Evolutionary conservation across 805 yeast species (phyloP).

Genomic region (Torulaspora indica): DNA sequence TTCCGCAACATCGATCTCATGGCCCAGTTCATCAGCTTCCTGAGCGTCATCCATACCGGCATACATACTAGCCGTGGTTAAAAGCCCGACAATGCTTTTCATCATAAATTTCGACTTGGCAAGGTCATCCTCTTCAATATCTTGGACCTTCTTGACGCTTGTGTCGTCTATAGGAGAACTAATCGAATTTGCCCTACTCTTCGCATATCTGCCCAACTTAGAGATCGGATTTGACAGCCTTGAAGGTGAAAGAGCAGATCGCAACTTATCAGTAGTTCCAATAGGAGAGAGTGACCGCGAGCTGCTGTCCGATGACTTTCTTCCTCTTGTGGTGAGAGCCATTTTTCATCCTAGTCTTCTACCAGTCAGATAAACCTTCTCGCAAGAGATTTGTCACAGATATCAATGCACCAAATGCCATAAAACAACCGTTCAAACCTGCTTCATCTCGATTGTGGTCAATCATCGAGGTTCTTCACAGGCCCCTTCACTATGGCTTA

Average conservation of each 20-base stretch:
- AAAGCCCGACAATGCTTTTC: constrained; percentile 48
- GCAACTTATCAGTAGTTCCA: not conserved
- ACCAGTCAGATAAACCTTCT: not conserved
- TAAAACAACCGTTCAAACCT: too few species aligned
- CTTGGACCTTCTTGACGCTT: constrained; percentile 6
- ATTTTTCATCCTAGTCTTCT: not conserved
- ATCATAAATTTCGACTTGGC: constrained; percentile 44
- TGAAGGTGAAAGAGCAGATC: constrained; percentile 1
- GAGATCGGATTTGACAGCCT: constrained; percentile 4
- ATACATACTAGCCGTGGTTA: constrained; percentile 55
- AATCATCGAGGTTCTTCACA: not conserved
- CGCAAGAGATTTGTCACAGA: not conserved
- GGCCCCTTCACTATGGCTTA: not conserved
- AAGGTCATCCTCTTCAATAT: constrained; percentile 21
- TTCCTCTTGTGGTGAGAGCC: constrained; percentile 1
- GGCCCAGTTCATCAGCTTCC: constrained; percentile 18
- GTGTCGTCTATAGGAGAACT: not conserved
- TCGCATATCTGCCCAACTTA: constrained; percentile 1
- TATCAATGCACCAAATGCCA: too few species aligned
- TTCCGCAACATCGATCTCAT: constrained; percentile 14
- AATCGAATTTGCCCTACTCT: not conserved
- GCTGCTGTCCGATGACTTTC: not conserved
- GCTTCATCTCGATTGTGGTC: not conserved
- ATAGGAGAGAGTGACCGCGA: not conserved
- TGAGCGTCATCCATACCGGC: constrained; percentile 36